Percentiles rank a stretch among this genome's conserved stretches.
Conservation (phyloP, 1,284 basidiomycete species). For the Spongiforma sp. region DNA sequence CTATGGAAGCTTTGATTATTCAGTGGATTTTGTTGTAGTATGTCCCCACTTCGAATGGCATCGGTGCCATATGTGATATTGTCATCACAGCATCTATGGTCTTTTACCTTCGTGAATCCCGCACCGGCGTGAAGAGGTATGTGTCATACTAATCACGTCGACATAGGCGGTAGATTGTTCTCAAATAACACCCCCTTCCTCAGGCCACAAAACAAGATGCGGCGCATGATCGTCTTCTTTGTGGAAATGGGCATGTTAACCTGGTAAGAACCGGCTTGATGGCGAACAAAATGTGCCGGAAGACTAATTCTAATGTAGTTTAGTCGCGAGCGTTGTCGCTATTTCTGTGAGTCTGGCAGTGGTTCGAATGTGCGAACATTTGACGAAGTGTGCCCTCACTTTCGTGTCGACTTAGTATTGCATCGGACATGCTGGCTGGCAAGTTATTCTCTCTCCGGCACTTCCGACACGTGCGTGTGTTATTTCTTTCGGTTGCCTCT, state of each 20-base stretch:
- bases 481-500: no score
- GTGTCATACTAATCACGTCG: neutral
- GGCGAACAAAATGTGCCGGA: neutral
- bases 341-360: neutral
- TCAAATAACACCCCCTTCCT: neutral
- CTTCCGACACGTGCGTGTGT: constrained; percentile 1
- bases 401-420: neutral
- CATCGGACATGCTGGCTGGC: neutral
- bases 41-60: neutral
- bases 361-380: neutral
- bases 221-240: constrained; percentile 7
- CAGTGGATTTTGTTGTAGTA: neutral
- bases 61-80: constrained; percentile 5
- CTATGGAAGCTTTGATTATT: no score
- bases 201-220: constrained; percentile 6
- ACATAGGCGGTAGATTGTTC: neutral
- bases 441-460: neutral
- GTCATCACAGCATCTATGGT: constrained; percentile 12
- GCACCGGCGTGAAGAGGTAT: constrained; percentile 2
- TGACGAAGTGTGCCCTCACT: neutral
- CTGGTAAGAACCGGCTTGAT: neutral
- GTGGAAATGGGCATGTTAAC: constrained; percentile 5
- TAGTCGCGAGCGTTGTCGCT: neutral
- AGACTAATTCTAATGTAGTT: neutral
- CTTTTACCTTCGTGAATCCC: constrained; percentile 11